These are phyloP conservation scores for Pistacia atlantica DNA, from an alignment of 345 rosid species.

Conservation along the genomic window DNA sequence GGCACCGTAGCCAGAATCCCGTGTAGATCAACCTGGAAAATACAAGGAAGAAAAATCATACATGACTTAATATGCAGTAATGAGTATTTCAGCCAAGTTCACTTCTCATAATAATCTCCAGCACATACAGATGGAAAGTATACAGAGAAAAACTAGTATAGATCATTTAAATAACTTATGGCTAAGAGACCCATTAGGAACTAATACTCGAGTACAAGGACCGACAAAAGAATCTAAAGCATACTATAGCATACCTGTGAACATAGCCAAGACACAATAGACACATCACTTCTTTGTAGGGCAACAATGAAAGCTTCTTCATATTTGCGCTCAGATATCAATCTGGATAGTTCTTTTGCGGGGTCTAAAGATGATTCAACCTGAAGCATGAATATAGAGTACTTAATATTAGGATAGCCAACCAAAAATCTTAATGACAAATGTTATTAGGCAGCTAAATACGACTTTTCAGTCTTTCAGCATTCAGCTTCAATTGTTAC, in stretches of 20 bases:
- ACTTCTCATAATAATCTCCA: neutral
- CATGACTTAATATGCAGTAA: neutral
- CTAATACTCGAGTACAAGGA: too few relatives aligned
- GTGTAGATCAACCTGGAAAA: slow-evolving; percentile 65
- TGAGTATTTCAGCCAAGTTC: neutral
- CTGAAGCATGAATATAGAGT: slow-evolving; percentile 32
- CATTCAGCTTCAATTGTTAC: slow-evolving; percentile 4
- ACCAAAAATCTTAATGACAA: neutral
- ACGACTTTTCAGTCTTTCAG: neutral
- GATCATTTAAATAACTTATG: neutral
- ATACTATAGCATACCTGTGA: slow-evolving; percentile 61
- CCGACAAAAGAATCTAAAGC: too few relatives aligned
- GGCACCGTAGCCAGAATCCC: slow-evolving; percentile 56
- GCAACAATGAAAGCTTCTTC: slow-evolving; percentile 80
- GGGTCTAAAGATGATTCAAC: slow-evolving; percentile 80
- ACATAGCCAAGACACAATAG: slow-evolving; percentile 87
- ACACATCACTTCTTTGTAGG: slow-evolving; percentile 80
- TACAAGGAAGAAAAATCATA: neutral
- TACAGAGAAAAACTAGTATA: neutral
- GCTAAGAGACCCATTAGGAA: neutral
- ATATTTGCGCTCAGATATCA: slow-evolving; percentile 68
- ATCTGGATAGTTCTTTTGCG: slow-evolving; percentile 60
- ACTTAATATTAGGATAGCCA: slow-evolving; percentile 7
- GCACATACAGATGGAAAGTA: neutral
- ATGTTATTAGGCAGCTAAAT: neutral